These are phyloP conservation scores for Hawksworthiomyces lignivorus DNA, from an alignment of 2,329 filamentous ascomycete genomes.

Conservation along the genomic window DNA sequence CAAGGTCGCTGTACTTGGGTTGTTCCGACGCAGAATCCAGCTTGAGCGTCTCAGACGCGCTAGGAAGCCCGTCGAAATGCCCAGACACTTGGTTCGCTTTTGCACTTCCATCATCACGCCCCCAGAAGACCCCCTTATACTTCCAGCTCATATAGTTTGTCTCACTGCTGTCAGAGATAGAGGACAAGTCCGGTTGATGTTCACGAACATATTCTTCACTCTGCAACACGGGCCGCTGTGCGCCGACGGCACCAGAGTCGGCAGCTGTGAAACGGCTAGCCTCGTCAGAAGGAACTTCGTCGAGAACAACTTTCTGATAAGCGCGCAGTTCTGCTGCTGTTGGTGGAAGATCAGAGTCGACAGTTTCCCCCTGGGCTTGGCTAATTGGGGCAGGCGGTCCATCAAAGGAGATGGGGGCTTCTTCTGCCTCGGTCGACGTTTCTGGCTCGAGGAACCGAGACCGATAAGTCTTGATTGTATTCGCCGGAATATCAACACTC, in stretches of 20 bases:
- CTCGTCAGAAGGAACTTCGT: background rate
- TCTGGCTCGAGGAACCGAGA: slow-evolving; percentile 24
- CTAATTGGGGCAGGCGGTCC: slow-evolving; percentile 23
- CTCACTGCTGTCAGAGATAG: slow-evolving; percentile 6
- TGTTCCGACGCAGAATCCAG: background rate
- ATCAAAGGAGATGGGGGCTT: slow-evolving; percentile 21
- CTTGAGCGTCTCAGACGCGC: background rate
- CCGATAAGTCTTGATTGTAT: slow-evolving; percentile 26
- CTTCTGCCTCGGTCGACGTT: slow-evolving; percentile 7
- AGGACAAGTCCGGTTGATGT: slow-evolving; percentile 14
- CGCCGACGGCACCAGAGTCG: background rate
- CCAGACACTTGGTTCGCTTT: no score
- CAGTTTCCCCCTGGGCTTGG: background rate
- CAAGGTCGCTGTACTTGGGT: slow-evolving; percentile 10
- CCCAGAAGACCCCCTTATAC: slow-evolving; percentile 18
- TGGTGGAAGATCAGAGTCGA: slow-evolving; percentile 8
- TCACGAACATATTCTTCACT: slow-evolving; percentile 26
- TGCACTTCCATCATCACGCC: slow-evolving; percentile 11
- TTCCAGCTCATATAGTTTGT: slow-evolving; percentile 11
- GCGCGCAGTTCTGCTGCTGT: slow-evolving; percentile 25
- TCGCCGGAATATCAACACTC: slow-evolving; percentile 19
- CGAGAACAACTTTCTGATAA: slow-evolving; percentile 19
- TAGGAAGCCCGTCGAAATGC: no score
- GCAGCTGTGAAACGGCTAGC: background rate
- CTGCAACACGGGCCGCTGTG: slow-evolving; percentile 8